Evolutionary conservation across 371 early-diverging fungal species (phyloP), one percentile per base, ranked within the genome.

Genomic region (Thermomucor indicae-seudaticae): DNA sequence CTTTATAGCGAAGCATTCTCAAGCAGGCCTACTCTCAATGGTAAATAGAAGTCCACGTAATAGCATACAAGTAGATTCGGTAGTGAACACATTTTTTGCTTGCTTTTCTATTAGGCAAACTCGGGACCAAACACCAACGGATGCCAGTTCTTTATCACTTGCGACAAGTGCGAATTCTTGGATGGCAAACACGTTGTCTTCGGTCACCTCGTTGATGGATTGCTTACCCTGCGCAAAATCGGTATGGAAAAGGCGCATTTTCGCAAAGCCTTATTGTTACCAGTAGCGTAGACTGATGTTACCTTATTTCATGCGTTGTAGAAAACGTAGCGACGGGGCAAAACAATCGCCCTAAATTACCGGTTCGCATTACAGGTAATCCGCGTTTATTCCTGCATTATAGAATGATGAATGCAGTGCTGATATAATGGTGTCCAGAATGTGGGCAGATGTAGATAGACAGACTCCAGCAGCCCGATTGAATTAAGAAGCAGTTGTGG

Each of bases 111-210:
- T n/a, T n/a, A n/a, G n/a, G 98, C 98, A 11, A 98, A 98, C 65
- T 85, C 86, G 41, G 98, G 98, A 6, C 81, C 86, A 14, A 85
- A 95, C 58, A 90, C 93, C 4, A 98, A 98, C 52, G 96, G 97
- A 30, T 94, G 93, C 56, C 92, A 92, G 80, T 98, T 98, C 70
- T 98, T 98, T 62, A 96, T 98, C 56, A 96, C 97, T 0, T 90
- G 93, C 51, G 88, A 80, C 40, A 84, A 86, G 54, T 83, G 89
- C 47, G 88, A 89, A 22, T 95, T 89, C 64, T 74, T 98, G 59
- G 95, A 97, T 62, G 91, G 90, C 7, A 95, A 94, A 68, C 96
- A 98, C 62, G 85, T 86, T 44, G 91, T 92, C 1, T 90, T 91
- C 79, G 94, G 97, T 32, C 79, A 89, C 40, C 79, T 98, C 10